Evolutionary conservation across 371 early-diverging fungal genomes (phyloP).

Genomic region (Actinomucor elegans): DNA sequence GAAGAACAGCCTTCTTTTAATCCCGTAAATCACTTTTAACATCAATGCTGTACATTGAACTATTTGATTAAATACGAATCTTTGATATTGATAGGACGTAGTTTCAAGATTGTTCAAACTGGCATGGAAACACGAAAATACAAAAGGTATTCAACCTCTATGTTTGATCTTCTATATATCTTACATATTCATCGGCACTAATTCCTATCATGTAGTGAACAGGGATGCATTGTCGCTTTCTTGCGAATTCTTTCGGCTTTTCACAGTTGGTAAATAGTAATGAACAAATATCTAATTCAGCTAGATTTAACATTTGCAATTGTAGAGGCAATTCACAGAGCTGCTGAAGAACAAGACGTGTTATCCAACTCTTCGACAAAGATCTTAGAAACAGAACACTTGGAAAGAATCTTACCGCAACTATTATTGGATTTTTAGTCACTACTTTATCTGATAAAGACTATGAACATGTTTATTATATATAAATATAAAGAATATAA

Average conservation of each 20-base stretch:
- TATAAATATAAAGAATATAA: not conserved
- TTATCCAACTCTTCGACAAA: not conserved
- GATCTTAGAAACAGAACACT: constrained; percentile 11
- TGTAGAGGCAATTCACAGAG: constrained; percentile 24
- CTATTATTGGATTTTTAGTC: constrained; percentile 28
- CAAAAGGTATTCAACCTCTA: not conserved
- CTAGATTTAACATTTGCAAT: not conserved
- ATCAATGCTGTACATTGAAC: too few species aligned
- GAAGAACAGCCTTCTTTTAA: too few species aligned
- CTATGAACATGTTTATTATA: not conserved
- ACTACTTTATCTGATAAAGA: not conserved
- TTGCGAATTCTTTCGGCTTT: constrained; percentile 34
- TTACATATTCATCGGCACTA: not conserved
- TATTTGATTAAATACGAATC: too few species aligned
- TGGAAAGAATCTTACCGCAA: constrained; percentile 26
- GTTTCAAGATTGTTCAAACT: constrained; percentile 2
- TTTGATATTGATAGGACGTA: constrained; percentile 4
- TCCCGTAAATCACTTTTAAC: too few species aligned
- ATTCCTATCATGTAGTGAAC: constrained; percentile 15
- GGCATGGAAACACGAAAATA: constrained; percentile 5
- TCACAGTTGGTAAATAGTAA: constrained; percentile 27
- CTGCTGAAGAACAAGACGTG: constrained; percentile 15
- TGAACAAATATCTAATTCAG: not conserved
- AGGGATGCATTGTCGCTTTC: constrained; percentile 39
- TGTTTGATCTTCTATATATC: not conserved